Evolutionary conservation across 176 grass and related monocot species (phyloP), one percentile per base, ranked within the genome.

Genomic region (Phragmites australis): DNA sequence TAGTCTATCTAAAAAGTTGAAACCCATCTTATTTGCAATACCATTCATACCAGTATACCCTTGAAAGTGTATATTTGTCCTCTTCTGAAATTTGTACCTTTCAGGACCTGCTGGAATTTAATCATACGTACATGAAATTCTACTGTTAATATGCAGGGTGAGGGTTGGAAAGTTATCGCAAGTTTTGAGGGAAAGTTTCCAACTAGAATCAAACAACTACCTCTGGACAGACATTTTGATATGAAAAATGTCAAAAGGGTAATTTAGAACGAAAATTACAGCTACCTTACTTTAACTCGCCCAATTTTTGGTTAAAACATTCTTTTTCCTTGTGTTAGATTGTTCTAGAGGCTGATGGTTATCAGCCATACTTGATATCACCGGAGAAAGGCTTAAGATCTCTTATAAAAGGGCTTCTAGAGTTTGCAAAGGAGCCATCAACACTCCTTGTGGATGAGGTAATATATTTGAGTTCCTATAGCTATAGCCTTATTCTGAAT

Each of bases 221-320:
- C 82, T 47, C 39, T 93, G 46, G 93, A 97, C 63, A 90, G 84
- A 76, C 90, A 97, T 93, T 97, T 97, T 70, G 93, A 93, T 79
- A 97, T 97, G 57, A 97, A 97, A 65, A 97, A 97, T 89, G 88
- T 97, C 32, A 97, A 91, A 90, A 97, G 86, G 88, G 93, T 97
- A 97, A 82, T 73, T 60, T 10, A 34, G 32, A 70, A 70, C 29
- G 18, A 6, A 62, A 71, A 64, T 23, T 48, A 60, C 68, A 60
- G n/a, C 10, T 23, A 47, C 5, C 8, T 56, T 55, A 44, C 5
- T 78, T 87, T 51, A 62, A 39, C n/a, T 68, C 47, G 25, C 84
- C 6, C 18, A 61, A 60, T 74, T 30, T 72, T 31, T 81, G 63
- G 40, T 61, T 41, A 39, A 5, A 76, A 59, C 22, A 74, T 43